These are phyloP conservation scores for Escallonia herrerae DNA, from an alignment of 129 eudicot genomes.

Conservation along the genomic window DNA sequence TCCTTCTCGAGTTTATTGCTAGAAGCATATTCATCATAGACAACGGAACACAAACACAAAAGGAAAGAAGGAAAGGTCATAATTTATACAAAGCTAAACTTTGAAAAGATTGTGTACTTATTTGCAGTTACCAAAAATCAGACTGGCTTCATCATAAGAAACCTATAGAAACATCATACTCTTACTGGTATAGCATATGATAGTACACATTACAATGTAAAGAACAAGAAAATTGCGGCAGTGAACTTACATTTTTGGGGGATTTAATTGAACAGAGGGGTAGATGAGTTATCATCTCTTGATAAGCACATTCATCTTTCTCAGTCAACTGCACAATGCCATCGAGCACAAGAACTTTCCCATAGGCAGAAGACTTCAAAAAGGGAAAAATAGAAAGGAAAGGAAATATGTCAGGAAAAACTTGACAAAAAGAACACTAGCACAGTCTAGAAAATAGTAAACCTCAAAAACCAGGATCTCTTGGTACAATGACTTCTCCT, in stretches of 20 bases:
- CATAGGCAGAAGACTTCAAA: conserved; percentile 73
- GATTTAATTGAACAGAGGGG: conserved; percentile 89
- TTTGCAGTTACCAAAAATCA: no score
- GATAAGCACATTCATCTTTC: conserved; percentile 94
- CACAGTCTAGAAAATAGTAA: conserved; percentile 1
- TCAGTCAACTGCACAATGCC: conserved; percentile 95
- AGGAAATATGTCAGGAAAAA: neutral
- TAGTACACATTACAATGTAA: no score
- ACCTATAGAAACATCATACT: no score
- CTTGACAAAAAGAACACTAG: neutral
- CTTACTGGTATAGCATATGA: no score
- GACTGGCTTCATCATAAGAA: no score
- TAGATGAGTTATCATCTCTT: conserved; percentile 96
- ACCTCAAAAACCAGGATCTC: conserved; percentile 97
- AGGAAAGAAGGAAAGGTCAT: no score
- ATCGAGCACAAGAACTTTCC: conserved; percentile 90
- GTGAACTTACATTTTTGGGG: conserved; percentile 64
- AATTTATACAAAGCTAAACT: no score
- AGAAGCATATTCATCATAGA: no score
- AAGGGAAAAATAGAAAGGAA: conserved; percentile 4
- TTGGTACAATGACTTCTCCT: conserved; percentile 75
- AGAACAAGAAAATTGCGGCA: neutral
- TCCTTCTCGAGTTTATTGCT: no score
- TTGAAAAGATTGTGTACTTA: no score
- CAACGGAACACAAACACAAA: no score